These are phyloP conservation scores for Triangularia verruculosa DNA, from an alignment of 2,329 filamentous ascomycete genomes.

Conservation along the genomic window DNA sequence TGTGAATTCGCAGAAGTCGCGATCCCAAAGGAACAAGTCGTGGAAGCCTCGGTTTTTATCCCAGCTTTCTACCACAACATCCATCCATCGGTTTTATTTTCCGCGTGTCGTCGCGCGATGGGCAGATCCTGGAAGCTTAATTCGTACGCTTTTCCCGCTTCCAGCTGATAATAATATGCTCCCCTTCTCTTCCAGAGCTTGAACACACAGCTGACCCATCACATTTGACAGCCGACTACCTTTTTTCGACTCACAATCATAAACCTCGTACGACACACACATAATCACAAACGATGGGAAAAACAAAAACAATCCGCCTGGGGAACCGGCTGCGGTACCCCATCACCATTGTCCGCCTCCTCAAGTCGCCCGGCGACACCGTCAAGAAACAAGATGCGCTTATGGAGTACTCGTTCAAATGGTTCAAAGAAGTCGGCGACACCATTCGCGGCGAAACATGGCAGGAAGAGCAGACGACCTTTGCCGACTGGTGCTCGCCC, in stretches of 20 bases:
- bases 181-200: neutral
- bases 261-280: neutral
- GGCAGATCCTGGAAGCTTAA: neutral
- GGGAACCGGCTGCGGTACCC: slow-evolving; percentile 60
- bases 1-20: neutral
- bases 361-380: slow-evolving; percentile 70
- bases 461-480: slow-evolving; percentile 66
- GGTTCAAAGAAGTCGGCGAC: slow-evolving; percentile 72
- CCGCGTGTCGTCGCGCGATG: neutral
- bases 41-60: neutral
- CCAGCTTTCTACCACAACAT: neutral
- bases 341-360: slow-evolving; percentile 83
- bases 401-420: slow-evolving; percentile 84
- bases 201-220: neutral
- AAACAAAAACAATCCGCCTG: slow-evolving; percentile 28
- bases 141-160: neutral
- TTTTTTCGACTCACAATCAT: neutral
- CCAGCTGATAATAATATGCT: neutral
- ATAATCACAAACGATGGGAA: slow-evolving; percentile 22
- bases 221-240: neutral
- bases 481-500: slow-evolving; percentile 76
- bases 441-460: slow-evolving; percentile 56
- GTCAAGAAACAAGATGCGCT: slow-evolving; percentile 75
- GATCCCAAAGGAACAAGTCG: neutral
- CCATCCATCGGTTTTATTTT: neutral